These are phyloP conservation scores for Tricholoma sp. DNA, from an alignment of 768 basidiomycete genomes.

Conservation along the genomic window DNA sequence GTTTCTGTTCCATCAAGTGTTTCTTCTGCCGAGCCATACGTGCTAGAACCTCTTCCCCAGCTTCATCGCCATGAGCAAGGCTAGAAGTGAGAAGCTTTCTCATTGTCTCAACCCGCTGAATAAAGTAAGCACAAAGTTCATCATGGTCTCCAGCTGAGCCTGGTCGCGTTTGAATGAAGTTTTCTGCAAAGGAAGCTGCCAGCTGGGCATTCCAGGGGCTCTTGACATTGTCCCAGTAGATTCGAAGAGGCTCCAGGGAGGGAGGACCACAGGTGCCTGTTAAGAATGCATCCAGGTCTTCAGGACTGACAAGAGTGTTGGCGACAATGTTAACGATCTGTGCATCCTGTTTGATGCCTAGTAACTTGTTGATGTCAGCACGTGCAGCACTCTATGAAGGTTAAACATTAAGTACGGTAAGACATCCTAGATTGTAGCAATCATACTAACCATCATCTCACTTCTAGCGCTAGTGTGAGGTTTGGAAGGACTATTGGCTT, in stretches of 20 bases:
- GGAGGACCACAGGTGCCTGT: background rate
- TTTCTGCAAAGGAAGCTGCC: background rate
- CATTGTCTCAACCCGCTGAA: background rate
- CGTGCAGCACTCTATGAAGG: conserved; percentile 1
- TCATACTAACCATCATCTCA: background rate
- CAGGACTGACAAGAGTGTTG: too few species aligned
- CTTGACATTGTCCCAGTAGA: background rate
- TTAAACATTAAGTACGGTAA: background rate
- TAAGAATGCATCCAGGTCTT: background rate
- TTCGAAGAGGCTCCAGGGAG: background rate
- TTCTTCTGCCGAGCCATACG: background rate
- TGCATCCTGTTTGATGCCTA: too few species aligned
- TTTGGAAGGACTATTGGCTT: background rate
- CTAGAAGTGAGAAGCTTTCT: background rate
- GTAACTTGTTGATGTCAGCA: too few species aligned
- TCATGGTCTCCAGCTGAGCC: background rate
- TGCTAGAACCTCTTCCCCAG: background rate
- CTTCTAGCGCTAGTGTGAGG: background rate
- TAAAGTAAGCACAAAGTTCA: background rate
- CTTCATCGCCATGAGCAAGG: background rate
- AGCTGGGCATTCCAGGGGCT: background rate
- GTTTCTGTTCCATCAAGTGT: background rate
- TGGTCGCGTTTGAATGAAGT: background rate
- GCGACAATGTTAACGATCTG: too few species aligned
- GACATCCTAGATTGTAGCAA: background rate